Conservation (phyloP, 164 flowering plant genomes). For the Nelumbo lutea region DNA sequence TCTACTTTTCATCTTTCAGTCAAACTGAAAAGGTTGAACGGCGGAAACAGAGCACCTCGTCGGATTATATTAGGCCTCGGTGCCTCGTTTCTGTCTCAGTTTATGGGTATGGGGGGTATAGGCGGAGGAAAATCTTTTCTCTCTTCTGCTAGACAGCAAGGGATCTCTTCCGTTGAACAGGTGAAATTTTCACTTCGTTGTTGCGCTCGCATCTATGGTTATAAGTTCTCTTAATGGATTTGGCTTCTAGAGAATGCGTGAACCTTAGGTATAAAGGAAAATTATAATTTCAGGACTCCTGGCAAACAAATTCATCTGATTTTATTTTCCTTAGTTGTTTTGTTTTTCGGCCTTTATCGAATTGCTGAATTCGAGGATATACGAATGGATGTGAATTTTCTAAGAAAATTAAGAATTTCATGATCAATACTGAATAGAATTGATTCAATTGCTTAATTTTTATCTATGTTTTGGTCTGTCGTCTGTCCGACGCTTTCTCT, state of each 20-base stretch:
- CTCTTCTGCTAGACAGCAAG: slow-evolving; percentile 57
- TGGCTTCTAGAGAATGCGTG: neutral
- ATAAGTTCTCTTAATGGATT: neutral
- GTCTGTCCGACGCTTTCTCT: no score
- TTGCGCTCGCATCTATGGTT: neutral
- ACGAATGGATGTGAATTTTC: neutral
- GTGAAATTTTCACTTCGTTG: slow-evolving; percentile 21
- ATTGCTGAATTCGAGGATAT: neutral
- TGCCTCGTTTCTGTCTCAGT: slow-evolving; percentile 44
- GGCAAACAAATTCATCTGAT: neutral
- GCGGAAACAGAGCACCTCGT: slow-evolving; percentile 27
- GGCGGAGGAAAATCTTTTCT: slow-evolving; percentile 39
- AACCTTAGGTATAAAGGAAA: no score
- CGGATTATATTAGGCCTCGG: slow-evolving; percentile 59
- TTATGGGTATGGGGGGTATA: slow-evolving; percentile 40
- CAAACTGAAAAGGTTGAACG: slow-evolving; percentile 10
- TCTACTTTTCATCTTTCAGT: slow-evolving; percentile 6
- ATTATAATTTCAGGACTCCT: no score
- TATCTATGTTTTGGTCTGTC: no score
- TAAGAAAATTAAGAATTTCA: neutral
- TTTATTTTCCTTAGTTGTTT: neutral
- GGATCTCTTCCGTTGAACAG: slow-evolving; percentile 46
- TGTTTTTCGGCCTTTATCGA: neutral
- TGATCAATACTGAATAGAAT: neutral
- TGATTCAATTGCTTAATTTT: neutral